Conservation (phyloP, 129 eudicot genomes). For the Centella asiatica region DNA sequence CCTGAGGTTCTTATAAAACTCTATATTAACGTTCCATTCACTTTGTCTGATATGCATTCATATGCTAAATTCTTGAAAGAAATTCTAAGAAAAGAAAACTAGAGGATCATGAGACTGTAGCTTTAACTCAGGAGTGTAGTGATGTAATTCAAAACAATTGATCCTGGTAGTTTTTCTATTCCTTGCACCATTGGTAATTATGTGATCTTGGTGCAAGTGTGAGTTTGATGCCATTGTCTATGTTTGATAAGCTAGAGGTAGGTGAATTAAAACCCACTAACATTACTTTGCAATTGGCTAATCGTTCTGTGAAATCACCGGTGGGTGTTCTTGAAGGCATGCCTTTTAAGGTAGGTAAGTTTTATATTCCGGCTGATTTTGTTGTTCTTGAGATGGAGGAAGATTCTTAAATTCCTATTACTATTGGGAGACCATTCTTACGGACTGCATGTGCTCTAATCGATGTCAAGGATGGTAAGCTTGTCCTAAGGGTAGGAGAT, state of each 20-base stretch:
- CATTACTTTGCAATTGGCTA: not conserved
- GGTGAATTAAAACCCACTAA: not conserved
- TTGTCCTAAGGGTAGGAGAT: too few relatives aligned
- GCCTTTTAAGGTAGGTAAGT: not conserved
- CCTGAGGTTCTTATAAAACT: not conserved
- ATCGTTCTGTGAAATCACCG: too few relatives aligned
- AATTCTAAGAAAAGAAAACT: not conserved
- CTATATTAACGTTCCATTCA: not conserved
- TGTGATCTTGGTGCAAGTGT: too few relatives aligned
- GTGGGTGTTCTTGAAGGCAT: not conserved
- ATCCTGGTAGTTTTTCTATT: too few relatives aligned
- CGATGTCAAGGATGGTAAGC: too few relatives aligned
- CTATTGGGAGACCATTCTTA: too few relatives aligned
- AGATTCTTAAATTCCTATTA: too few relatives aligned
- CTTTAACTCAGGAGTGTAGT: not conserved
- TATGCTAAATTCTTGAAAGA: not conserved
- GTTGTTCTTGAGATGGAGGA: not conserved
- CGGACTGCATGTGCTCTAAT: too few relatives aligned
- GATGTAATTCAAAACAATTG: not conserved
- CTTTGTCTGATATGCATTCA: not conserved
- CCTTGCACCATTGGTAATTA: too few relatives aligned
- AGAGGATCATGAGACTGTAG: not conserved
- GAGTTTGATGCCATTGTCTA: too few relatives aligned
- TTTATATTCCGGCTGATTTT: not conserved
- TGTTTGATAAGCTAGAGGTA: too few relatives aligned